A percentile compares a stretch with the other conserved stretches of the same genome.
phyloP scores from a whole-genome alignment of 371 early-diverging fungal species.

The Coemansia sp. region DNA sequence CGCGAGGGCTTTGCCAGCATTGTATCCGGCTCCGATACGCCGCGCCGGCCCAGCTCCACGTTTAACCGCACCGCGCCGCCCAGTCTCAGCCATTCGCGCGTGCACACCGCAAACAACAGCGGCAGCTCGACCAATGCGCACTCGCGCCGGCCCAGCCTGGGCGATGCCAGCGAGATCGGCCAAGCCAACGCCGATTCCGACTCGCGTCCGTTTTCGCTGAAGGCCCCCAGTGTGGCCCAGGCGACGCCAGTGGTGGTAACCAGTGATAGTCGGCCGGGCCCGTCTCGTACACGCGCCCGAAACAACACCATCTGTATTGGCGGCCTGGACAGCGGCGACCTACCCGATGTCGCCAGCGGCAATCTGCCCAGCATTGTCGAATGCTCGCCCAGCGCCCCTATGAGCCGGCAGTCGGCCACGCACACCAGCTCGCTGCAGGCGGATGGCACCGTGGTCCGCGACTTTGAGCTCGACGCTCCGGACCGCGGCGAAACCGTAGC shows the following conservation, averaged over 20 bases:
- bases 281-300: slow-evolving; percentile 2
- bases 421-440: neutral
- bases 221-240: slow-evolving; percentile 7
- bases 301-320: slow-evolving; percentile 26
- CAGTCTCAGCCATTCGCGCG: slow-evolving; percentile 37
- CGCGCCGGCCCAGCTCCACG: slow-evolving; percentile 17
- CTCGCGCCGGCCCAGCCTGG: slow-evolving; percentile 36
- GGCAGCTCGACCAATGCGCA: slow-evolving; percentile 42
- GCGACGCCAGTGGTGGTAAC: slow-evolving; percentile 2
- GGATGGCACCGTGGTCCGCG: neutral
- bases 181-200: neutral
- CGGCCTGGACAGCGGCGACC: slow-evolving; percentile 11
- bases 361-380: slow-evolving; percentile 17
- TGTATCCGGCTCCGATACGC: slow-evolving; percentile 32
- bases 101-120: slow-evolving; percentile 36
- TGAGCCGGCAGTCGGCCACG: neutral
- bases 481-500: slow-evolving; percentile 1
- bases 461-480: neutral
- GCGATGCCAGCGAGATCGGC: slow-evolving; percentile 2
- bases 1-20: slow-evolving; percentile 40
- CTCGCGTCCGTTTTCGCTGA: neutral
- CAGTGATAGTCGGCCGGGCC: neutral
- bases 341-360: slow-evolving; percentile 2
- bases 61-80: slow-evolving; percentile 40
- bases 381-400: slow-evolving; percentile 2